These are phyloP conservation scores for Cladophialophora yegresii DNA, from an alignment of 2,329 filamentous ascomycete species.

Conservation along the genomic window DNA sequence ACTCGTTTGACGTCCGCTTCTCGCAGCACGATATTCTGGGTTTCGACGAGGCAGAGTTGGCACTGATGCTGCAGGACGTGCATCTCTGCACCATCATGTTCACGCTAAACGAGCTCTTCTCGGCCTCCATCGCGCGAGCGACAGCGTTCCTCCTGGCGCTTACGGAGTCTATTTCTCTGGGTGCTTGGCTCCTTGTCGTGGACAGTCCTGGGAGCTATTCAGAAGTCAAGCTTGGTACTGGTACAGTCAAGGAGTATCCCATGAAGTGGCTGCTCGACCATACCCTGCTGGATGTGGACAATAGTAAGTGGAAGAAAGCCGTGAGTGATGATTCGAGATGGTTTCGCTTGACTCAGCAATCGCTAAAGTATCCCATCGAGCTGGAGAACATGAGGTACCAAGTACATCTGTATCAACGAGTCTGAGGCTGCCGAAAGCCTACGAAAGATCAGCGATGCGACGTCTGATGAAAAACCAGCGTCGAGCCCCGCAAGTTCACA, in stretches of 20 bases:
- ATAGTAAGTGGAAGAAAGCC: slow-evolving; percentile 69
- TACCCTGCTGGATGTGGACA: slow-evolving; percentile 60
- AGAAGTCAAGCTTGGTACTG: slow-evolving; percentile 68
- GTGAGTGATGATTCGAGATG: slow-evolving; percentile 76
- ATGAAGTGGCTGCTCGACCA: slow-evolving; percentile 94
- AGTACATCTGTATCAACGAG: slow-evolving; percentile 72
- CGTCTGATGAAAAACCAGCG: too few relatives aligned
- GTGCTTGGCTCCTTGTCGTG: slow-evolving; percentile 76
- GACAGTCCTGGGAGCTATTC: slow-evolving; percentile 95
- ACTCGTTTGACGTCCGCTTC: slow-evolving; percentile 46
- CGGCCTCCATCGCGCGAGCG: slow-evolving; percentile 70
- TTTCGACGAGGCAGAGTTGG: slow-evolving; percentile 39
- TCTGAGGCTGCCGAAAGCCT: too few relatives aligned
- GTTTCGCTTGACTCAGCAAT: slow-evolving; percentile 69
- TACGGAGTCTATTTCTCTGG: slow-evolving; percentile 58
- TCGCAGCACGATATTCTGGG: slow-evolving; percentile 55
- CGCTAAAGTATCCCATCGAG: slow-evolving; percentile 74
- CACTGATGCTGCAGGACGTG: slow-evolving; percentile 39
- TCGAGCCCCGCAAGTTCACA: background rate
- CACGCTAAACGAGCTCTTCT: slow-evolving; percentile 93
- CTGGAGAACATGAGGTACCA: slow-evolving; percentile 96
- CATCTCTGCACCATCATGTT: slow-evolving; percentile 81
- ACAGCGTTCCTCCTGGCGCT: slow-evolving; percentile 74
- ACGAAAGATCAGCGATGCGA: background rate
- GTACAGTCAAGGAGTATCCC: slow-evolving; percentile 68